Evolutionary conservation across 2,329 filamentous ascomycete genomes (phyloP), one percentile per base, ranked within the genome.

Genomic region (Apiospora hydei): DNA sequence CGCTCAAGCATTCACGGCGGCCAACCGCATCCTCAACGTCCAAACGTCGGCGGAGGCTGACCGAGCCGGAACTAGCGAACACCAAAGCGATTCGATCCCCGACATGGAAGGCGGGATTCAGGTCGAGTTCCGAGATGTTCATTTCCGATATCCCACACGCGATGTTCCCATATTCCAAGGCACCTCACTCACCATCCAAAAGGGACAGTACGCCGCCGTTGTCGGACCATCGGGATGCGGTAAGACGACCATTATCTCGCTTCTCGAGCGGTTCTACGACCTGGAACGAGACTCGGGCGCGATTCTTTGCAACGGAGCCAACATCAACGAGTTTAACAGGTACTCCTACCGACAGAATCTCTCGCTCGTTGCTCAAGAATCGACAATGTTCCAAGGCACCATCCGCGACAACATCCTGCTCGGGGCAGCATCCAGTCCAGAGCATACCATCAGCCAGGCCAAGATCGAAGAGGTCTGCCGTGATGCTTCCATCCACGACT

Each of bases 301-400:
- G 1, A 86, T 91, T 43, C 82, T 90, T 0, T 87, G 89, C 78
- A 90, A 93, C 77, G 88, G 85, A 4, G 83, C 84, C 70, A 85
- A 90, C 75, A 88, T 94, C 43, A 80, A 83, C 1, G 79, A 85
- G 1, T 79, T 93, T 69, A 88, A 90, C 68, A 84, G 91, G 0
- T 85, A 85, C 70, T 81, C 86, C 24, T 93, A 93, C 77, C 88
- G 92, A 51, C 85, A 86, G 70, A 81, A 88, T 26, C 84, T 94
- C 18, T 91, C 91, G 0, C 86, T 94, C 0, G 92, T 94, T 0
- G 89, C 91, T 1, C 92, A 94, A 79, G 92, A 94, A 78, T 87
- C 92, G 5, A 90, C 89, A 0, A 84, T 94, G 0, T 94, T 93
- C 76, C 88, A 90, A 78, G 90, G 89, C 73, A 79, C 72, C n/a